phyloP scores from a whole-genome alignment of 2,329 filamentous ascomycete genomes.

The Pestalotiopsis sp. region DNA sequence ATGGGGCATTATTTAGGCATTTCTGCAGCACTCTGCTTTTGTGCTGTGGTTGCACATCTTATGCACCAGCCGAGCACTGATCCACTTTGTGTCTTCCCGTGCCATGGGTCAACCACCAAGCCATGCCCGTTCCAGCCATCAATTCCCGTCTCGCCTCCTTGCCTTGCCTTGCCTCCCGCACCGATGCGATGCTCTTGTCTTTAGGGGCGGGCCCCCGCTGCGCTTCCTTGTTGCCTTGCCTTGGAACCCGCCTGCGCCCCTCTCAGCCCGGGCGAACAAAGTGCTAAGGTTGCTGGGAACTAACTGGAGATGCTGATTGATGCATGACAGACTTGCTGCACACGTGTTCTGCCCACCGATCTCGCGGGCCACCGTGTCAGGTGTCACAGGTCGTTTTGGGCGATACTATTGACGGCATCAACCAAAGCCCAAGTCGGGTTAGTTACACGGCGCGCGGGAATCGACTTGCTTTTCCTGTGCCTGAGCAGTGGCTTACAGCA shows the following conservation, averaged over 20 bases:
- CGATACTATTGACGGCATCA: not conserved
- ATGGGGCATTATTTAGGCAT: not conserved
- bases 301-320: not conserved
- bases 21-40: not conserved
- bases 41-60: not conserved
- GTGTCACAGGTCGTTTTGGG: not conserved
- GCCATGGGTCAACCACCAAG: not conserved
- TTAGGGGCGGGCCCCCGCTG: too few species aligned
- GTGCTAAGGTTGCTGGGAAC: too few species aligned
- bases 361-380: not conserved
- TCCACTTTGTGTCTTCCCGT: not conserved
- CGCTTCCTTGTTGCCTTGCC: too few species aligned
- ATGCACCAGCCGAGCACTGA: not conserved
- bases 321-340: not conserved
- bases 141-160: too few species aligned
- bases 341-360: conserved; percentile 3
- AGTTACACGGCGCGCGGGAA: not conserved
- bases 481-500: not conserved
- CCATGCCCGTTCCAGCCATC: too few species aligned
- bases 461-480: not conserved
- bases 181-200: too few species aligned
- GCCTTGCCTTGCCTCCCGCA: too few species aligned
- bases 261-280: too few species aligned
- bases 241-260: too few species aligned
- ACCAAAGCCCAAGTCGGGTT: not conserved